Percentiles rank a stretch among this genome's conserved stretches.
Evolutionary conservation across 768 basidiomycete genomes (phyloP).

Genomic region (Russula virescens): DNA sequence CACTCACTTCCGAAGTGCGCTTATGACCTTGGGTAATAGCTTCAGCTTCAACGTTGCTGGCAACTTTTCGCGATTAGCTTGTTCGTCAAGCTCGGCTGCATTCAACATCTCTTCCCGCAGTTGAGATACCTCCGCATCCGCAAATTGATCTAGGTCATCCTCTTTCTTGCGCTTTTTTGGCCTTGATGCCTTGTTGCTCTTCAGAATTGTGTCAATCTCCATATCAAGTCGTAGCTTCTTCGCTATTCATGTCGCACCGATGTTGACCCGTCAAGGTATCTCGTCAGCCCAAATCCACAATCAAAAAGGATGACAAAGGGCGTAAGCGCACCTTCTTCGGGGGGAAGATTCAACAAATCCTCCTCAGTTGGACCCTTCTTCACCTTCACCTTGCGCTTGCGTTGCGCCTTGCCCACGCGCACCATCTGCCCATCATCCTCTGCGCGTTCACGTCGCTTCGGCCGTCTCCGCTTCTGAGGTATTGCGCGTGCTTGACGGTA

Average conservation of each 20-base stretch:
- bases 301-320: neutral
- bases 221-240: constrained; percentile 73
- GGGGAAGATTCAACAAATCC: constrained; percentile 62
- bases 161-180: constrained; percentile 70
- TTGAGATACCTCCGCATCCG: constrained; percentile 87
- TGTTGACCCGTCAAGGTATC: neutral
- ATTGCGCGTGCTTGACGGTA: constrained; percentile 37
- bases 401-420: constrained; percentile 49
- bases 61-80: constrained; percentile 68
- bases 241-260: constrained; percentile 39
- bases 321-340: constrained; percentile 60
- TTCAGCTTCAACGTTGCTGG: constrained; percentile 83
- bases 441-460: constrained; percentile 20
- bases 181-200: constrained; percentile 64
- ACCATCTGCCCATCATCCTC: constrained; percentile 29
- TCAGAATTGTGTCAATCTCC: constrained; percentile 82
- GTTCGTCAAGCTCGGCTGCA: constrained; percentile 80
- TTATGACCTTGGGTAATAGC: constrained; percentile 86
- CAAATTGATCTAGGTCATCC: constrained; percentile 80
- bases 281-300: neutral
- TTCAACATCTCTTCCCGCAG: constrained; percentile 83
- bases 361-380: constrained; percentile 44
- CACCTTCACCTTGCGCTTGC: constrained; percentile 33
- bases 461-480: constrained; percentile 29
- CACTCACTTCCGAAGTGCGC: constrained; percentile 84